Base-by-base conservation (phyloP, 2,329 filamentous ascomycete genomes). In the Cladophialophora yegresii region DNA sequence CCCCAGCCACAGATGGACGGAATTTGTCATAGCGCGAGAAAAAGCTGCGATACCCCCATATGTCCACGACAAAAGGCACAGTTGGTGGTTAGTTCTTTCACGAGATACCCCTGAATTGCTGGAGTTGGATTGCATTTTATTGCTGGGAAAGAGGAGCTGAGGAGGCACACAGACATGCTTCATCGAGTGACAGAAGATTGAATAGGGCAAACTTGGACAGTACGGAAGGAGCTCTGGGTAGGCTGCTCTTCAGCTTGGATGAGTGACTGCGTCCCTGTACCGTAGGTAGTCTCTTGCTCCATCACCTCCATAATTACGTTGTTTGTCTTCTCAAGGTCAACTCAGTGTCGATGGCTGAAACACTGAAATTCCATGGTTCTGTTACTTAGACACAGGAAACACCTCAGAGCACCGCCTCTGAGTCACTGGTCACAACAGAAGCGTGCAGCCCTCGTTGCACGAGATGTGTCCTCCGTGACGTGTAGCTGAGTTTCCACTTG, bases 1-100 rank as follows among this genome's bases (percentile, higher is more conserved):
- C 22, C 57, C 47, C 57, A 51, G 51, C 30, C 32, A 40, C n/a
- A 40, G 16, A 22, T 33, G 22, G 43, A 47, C 22, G 12, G 40
- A 40, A 64, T 67, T 64, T 64, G 64, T 64, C 64, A 62, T 22
- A 9, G 47, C 7, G 26, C 5, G 33, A 36, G 20, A 20, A 53
- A 54, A 5, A 61, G 33, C 54, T 55, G 63, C 58, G 63, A 65
- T 65, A 58, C 58, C 33, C 33, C 58, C 53, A 62, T 8, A 33
- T 43, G 54, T 58, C 20, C 49, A 50, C 13, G 5, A 26, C 26
- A 36, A 43, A 47, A 54, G 20, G 28, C 32, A 12, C 8, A 54
- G 8, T 7, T 7, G 49, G 16, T 22, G n/a, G 22, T 9, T n/a
- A 16, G 50, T 40, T 10, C 43, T 22, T 43, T 23, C 30, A 43